Evolutionary conservation across 345 rosid species (phyloP), one percentile per base, ranked within the genome.

Genomic region (Populus pruinosa): DNA sequence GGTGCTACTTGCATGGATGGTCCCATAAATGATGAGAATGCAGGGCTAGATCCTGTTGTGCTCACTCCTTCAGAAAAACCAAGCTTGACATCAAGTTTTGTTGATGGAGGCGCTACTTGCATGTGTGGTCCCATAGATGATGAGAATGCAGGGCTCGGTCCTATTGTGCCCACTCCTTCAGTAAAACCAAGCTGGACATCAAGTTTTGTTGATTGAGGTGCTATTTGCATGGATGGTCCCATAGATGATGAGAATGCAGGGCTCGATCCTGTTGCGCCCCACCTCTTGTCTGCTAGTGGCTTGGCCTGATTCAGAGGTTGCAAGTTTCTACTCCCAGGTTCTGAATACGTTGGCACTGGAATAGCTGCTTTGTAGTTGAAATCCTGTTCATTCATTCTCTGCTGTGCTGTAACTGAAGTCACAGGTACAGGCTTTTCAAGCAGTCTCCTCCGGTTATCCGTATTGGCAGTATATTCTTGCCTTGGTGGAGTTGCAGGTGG

Each of bases 391-490:
- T 92, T 92, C 74, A 88, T 88, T 83, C 85, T 83, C 71, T 83
- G 89, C 38, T 84, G 97, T 62, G 80, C 44, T 35, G 77, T 79
- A 77, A 47, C 84, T 79, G 87, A 73, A 62, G 85, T 36, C 11
- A 25, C 14, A 59, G 41, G 71, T 81, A 56, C 74, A 27, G 82
- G 56, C 73, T 79, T 89, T 74, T 80, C 79, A 72, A 78, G 92
- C 63, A 74, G 77, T 81, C 83, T 84, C 50, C 79, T 82, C 18
- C 71, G 79, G 82, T 79, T 86, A 78, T 81, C 83, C 81, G 87
- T 85, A 86, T 92, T 90, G 44, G 89, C 88, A 68, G 79, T 80
- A 78, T 90, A 92, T 77, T 88, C 91, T 33, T 83, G 89, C 82
- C 85, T 91, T 77, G 82, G 84, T 31, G 87, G 85, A 76, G 79